phyloP scores from a whole-genome alignment of 768 basidiomycete genomes.

The Tephrocybe sp. region DNA sequence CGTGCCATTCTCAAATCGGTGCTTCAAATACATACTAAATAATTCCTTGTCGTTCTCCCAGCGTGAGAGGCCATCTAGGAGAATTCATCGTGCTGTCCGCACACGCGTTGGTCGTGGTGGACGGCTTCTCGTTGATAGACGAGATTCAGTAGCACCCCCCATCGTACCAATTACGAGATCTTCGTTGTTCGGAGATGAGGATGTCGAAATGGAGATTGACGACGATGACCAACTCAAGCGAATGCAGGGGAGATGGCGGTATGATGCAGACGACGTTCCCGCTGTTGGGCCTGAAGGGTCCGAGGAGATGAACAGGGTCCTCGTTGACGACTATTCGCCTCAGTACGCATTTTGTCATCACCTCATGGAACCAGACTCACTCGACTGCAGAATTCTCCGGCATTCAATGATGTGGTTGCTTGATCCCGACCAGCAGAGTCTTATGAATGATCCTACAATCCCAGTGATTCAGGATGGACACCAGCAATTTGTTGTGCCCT shows the following conservation, averaged over 20 bases:
- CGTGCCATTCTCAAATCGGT: constrained; percentile 55
- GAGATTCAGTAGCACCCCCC: constrained; percentile 33
- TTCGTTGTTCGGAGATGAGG: constrained; percentile 23
- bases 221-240: constrained; percentile 30
- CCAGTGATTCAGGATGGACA: constrained; percentile 49
- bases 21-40: constrained; percentile 62
- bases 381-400: constrained; percentile 44
- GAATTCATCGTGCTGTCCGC: constrained; percentile 52
- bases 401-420: constrained; percentile 54
- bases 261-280: constrained; percentile 63
- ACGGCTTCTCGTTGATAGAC: constrained; percentile 72
- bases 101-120: constrained; percentile 83
- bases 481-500: constrained; percentile 50
- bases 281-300: constrained; percentile 52
- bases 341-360: not conserved
- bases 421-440: constrained; percentile 50
- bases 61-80: constrained; percentile 28
- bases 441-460: constrained; percentile 51
- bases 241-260: constrained; percentile 63
- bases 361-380: not conserved
- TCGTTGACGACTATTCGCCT: constrained; percentile 68
- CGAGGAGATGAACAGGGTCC: constrained; percentile 64
- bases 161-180: constrained; percentile 22
- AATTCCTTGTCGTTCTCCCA: constrained; percentile 26
- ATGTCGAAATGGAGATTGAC: constrained; percentile 31